These are phyloP conservation scores for Paramecium biaurelia DNA, from an alignment of 73 alveolate species.

Conservation along the genomic window DNA sequence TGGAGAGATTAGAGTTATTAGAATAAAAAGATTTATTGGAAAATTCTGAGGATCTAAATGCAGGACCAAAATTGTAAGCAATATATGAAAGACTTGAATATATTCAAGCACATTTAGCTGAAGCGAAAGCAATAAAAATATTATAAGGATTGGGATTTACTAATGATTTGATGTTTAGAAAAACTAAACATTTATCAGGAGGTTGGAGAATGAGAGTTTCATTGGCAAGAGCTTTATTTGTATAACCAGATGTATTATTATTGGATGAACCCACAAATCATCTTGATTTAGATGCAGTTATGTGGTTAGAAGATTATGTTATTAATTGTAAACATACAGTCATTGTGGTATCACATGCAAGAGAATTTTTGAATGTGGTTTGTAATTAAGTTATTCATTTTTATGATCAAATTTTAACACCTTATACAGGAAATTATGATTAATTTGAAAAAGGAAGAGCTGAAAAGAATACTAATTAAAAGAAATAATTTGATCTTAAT, in stretches of 20 bases:
- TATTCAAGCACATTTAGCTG: conserved; percentile 92
- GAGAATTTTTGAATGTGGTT: conserved; percentile 97
- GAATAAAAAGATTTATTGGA: conserved; percentile 68
- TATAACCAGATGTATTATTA: conserved; percentile 95
- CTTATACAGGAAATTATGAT: conserved; percentile 97
- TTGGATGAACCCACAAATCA: conserved; percentile 99
- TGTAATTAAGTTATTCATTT: conserved; percentile 98
- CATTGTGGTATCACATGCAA: conserved; percentile 99
- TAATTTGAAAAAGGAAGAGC: conserved; percentile 92
- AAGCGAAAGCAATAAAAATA: conserved; percentile 88
- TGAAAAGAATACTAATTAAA: conserved; percentile 82
- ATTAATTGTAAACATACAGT: conserved; percentile 94
- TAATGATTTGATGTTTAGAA: conserved; percentile 80
- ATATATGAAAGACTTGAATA: conserved; percentile 84
- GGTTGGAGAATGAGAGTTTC: conserved; percentile 99
- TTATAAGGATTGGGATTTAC: conserved; percentile 93
- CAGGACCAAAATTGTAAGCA: conserved; percentile 69
- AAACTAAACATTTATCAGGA: conserved; percentile 89
- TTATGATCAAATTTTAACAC: conserved; percentile 85
- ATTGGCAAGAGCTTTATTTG: conserved; percentile 97
- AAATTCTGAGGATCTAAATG: conserved; percentile 55
- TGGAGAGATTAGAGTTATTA: conserved; percentile 56
- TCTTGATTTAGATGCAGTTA: conserved; percentile 97
- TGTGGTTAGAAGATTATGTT: conserved; percentile 98
- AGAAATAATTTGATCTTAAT: conserved; percentile 88